Evolutionary conservation across 1,284 basidiomycete species (phyloP).

Genomic region (Tausonia pullulans): DNA sequence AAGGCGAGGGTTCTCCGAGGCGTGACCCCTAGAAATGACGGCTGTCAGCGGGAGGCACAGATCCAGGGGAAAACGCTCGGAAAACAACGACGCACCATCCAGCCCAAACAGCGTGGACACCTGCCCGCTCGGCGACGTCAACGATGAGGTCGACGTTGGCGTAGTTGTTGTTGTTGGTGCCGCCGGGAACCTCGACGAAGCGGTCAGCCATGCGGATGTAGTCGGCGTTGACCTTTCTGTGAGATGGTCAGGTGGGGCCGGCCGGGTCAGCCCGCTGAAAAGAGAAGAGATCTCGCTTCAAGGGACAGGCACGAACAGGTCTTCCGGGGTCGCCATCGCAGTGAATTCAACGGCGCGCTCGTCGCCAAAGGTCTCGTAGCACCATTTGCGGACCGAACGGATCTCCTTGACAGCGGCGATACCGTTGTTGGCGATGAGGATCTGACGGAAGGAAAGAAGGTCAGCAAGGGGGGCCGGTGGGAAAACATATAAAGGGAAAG

Average conservation of each 20-base stretch:
- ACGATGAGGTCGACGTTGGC: constrained; percentile 99
- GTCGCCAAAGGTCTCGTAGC: constrained; percentile 96
- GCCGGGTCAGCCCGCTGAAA: too few species aligned
- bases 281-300: neutral
- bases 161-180: constrained; percentile 99
- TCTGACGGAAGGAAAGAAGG: constrained; percentile 40
- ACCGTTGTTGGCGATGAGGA: constrained; percentile 95
- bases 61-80: neutral
- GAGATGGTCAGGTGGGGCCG: neutral
- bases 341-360: constrained; percentile 97
- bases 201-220: constrained; percentile 99
- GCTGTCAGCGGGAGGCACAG: neutral
- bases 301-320: constrained; percentile 42
- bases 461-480: constrained; percentile 1
- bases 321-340: constrained; percentile 99
- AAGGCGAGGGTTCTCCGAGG: constrained; percentile 97
- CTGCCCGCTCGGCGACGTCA: constrained; percentile 91
- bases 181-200: constrained; percentile 97
- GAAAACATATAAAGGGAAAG: neutral
- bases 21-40: constrained; percentile 56
- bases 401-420: constrained; percentile 99
- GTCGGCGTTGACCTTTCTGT: constrained; percentile 84
- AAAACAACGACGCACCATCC: constrained; percentile 56
- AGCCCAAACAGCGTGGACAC: constrained; percentile 98
- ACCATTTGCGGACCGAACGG: constrained; percentile 97